Base-by-base conservation (phyloP, 139 green algal species). In the Chlamydomonas incerta region DNA sequence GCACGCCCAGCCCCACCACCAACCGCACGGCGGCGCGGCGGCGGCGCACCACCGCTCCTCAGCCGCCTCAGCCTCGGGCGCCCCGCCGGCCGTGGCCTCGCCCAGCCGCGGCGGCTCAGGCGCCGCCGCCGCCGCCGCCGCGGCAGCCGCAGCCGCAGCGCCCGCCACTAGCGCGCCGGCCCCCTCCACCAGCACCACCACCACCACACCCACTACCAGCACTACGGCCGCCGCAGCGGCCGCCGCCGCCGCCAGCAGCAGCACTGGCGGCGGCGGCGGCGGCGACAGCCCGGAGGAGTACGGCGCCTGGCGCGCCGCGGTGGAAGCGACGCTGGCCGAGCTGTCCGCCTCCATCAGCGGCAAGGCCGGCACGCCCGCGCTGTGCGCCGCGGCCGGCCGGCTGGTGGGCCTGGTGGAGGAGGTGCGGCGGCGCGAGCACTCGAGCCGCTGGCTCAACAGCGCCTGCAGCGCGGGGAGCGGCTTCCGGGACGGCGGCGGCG, bases 361-460 rank as follows among this genome's bases (percentile, higher is more conserved):
- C 21, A 57, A 58, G 34, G 50, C 77, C 5, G 60, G 57, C n/a
- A 77, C 69, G 8, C n/a, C 47, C 0, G 71, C 71, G 31, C 71
- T 89, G 23, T 75, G 66, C 50, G 47, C 33, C 8, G 31, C 60
- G 4, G 50, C 67, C 50, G 80, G 50, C 26, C 26, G 28, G 52
- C 47, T 77, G 66, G 37, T 68, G 50, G 24, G 15, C 50, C 67
- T 77, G 80, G 80, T 85, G 80, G 80, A 85, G 68, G 80, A 85
- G 26, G 67, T 52, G 50, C 80, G 80, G n/a, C 47, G 67, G 66
- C 66, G 50, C 21, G 66, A 85, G 80, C 67, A 77, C 65, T 75
- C 62, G 6, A 70, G 47, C 5, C 62, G 83, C 50, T 92, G 88
- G 88, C 81, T 92, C 55, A 89, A 92, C 60, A 74, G 67, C 10